Percentiles rank a stretch among this genome's conserved stretches.
These are phyloP conservation scores for Parasarocladium wereldwijsianum DNA, from an alignment of 2,329 filamentous ascomycete genomes.

Conservation along the genomic window DNA sequence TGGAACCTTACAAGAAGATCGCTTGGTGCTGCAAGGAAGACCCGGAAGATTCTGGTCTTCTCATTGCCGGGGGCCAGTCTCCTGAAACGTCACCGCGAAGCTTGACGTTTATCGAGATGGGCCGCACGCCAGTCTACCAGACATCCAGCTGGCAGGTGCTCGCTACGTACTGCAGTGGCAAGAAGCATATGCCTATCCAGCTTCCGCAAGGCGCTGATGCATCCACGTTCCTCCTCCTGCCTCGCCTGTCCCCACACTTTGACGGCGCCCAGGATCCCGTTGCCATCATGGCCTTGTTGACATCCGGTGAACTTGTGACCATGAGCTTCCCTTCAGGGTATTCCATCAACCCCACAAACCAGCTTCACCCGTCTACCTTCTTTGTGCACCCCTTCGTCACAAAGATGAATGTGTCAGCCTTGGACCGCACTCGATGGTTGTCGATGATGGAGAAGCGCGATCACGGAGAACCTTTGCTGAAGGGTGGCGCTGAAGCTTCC, in stretches of 20 bases:
- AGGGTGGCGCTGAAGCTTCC: constrained; percentile 61
- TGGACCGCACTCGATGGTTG: constrained; percentile 74
- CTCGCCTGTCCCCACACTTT: constrained; percentile 72
- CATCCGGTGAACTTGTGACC: constrained; percentile 78
- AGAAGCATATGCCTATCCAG: constrained; percentile 53
- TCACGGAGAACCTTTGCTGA: constrained; percentile 62
- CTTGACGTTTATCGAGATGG: constrained; percentile 80
- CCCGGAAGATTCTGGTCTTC: constrained; percentile 78
- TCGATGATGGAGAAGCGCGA: constrained; percentile 75
- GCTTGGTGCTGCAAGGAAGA: constrained; percentile 92
- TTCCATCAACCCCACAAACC: constrained; percentile 82
- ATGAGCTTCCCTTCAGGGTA: constrained; percentile 87
- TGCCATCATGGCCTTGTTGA: constrained; percentile 63
- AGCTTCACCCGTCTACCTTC: constrained; percentile 74
- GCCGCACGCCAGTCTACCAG: constrained; percentile 75
- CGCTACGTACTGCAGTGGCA: constrained; percentile 65
- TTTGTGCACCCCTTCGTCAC: constrained; percentile 85
- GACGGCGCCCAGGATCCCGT: constrained; percentile 81
- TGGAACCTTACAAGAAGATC: constrained; percentile 64
- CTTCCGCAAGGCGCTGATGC: constrained; percentile 68
- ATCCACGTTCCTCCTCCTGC: constrained; percentile 68
- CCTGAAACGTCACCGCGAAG: constrained; percentile 56
- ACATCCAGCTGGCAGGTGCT: constrained; percentile 84
- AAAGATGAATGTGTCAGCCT: constrained; percentile 52
- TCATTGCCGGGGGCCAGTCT: constrained; percentile 70